Evolutionary conservation across 1,284 basidiomycete genomes (phyloP).

Genomic region (Irpex sp.): DNA sequence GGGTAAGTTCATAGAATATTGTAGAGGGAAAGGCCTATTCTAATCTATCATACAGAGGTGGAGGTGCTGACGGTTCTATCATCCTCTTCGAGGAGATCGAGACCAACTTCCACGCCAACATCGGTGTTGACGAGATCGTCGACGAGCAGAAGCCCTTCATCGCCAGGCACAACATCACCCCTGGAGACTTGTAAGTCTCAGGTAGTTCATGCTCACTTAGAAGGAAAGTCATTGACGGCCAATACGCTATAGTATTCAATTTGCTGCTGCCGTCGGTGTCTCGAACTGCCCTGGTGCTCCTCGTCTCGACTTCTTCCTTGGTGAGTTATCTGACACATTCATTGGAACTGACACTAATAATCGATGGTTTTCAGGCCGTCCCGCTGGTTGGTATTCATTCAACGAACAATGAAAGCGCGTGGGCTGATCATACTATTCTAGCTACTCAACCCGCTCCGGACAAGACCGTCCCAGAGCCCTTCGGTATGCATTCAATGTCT

Average conservation of each 20-base stretch:
- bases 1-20: conserved; percentile 11
- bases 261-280: conserved; percentile 26
- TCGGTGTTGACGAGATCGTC: conserved; percentile 28
- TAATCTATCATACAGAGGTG: conserved; percentile 15
- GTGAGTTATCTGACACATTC: conserved; percentile 6
- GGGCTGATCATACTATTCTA: conserved; percentile 7
- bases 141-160: conserved; percentile 23
- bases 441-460: conserved; percentile 23
- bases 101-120: conserved; percentile 23
- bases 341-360: neutral
- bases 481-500: conserved; percentile 11
- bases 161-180: conserved; percentile 23
- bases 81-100: conserved; percentile 23
- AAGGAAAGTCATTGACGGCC: too few relatives aligned
- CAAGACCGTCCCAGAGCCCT: conserved; percentile 25
- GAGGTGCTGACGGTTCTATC: conserved; percentile 28
- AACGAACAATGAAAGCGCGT: neutral
- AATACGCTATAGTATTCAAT: too few relatives aligned
- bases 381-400: neutral
- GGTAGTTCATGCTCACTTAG: too few relatives aligned
- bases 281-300: conserved; percentile 28
- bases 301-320: conserved; percentile 24
- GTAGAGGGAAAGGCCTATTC: neutral
- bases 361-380: neutral
- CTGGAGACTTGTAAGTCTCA: conserved; percentile 29